These are phyloP conservation scores for Gnomoniopsis sp. DNA, from an alignment of 2,329 filamentous ascomycete genomes.

Conservation along the genomic window DNA sequence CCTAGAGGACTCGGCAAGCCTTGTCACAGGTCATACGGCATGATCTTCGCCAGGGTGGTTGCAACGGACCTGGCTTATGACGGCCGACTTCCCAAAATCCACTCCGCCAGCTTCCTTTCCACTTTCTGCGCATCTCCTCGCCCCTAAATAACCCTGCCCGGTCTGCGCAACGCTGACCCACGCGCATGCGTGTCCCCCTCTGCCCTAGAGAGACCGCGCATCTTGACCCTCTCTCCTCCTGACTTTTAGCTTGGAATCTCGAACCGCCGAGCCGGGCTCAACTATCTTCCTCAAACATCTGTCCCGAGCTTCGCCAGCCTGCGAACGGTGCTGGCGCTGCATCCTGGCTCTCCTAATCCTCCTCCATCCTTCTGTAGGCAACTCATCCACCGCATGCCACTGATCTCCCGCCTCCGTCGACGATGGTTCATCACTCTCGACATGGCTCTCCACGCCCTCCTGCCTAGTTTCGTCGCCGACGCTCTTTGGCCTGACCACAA, in stretches of 20 bases:
- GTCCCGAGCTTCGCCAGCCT: background rate
- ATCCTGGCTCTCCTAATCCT: background rate
- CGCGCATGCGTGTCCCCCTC: too few relatives aligned
- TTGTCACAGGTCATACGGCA: too few relatives aligned
- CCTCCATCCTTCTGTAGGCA: background rate
- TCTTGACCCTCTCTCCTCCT: too few relatives aligned
- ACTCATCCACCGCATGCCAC: background rate
- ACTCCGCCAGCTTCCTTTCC: too few relatives aligned
- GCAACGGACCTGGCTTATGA: too few relatives aligned
- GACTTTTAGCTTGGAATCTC: background rate
- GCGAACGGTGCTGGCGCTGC: background rate
- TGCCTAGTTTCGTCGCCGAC: conserved; percentile 33
- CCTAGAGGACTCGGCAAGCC: too few relatives aligned
- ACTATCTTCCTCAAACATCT: background rate
- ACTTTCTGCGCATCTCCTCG: too few relatives aligned
- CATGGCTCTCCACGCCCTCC: conserved; percentile 22
- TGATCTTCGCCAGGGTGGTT: too few relatives aligned
- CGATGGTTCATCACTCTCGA: conserved; percentile 6
- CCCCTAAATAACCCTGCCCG: too few relatives aligned
- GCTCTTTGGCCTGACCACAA: conserved; percentile 28
- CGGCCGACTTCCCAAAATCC: too few relatives aligned
- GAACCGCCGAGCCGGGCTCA: background rate
- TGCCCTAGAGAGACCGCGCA: too few relatives aligned
- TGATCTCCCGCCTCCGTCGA: background rate
- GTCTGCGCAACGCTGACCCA: too few relatives aligned